Base-by-base conservation (phyloP, 768 basidiomycete genomes). In the Xanthoconium stramineum region DNA sequence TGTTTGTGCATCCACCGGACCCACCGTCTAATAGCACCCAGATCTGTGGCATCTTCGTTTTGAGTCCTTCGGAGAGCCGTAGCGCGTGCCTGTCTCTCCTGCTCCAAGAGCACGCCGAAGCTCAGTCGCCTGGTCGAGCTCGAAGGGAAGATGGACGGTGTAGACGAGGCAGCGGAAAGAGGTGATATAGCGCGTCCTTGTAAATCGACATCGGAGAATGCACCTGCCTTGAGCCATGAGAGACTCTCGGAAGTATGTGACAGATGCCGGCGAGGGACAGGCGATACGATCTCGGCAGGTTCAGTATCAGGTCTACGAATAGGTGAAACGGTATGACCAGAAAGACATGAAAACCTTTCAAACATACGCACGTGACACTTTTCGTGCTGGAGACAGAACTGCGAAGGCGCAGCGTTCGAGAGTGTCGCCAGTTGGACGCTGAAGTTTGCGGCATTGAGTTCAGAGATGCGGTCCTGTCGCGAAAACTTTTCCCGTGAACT, bases 1-100 rank as follows among this genome's bases (percentile, higher is more conserved):
- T 80, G 76, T 60, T 79, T 85, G 58, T 90, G 87, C 87, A 92
- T 89, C 89, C 88, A 93, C 42, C 85, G 78, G 38, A 89, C 75
- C 85, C 85, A 89, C 42, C 85, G 67, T 59, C 80, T 76, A 12
- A 78, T 87, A 70, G 83, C 78, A 33, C 78, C 75, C 5, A 60
- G 61, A 47, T 74, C 72, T 36, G 57, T 60, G 4, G 53, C 52
- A 10, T 53, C 52, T 17, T 64, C 68, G 12, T 53, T 53, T 33
- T 59, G 62, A 19, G 39, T 47, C 33, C 55, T 64, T 30, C 36
- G 39, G 30, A 59, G 56, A 7, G 75, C 53, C 5, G 45, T 28
- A 8, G 39, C 57, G 15, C 53, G 59, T 5, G 61, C 33, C 8
- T 52, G 54, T 50, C 47, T 59, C 39, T 73, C 69, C 20, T 71